phyloP scores from a whole-genome alignment of 179 eudicot genomes.

The Patellifolia procumbens region DNA sequence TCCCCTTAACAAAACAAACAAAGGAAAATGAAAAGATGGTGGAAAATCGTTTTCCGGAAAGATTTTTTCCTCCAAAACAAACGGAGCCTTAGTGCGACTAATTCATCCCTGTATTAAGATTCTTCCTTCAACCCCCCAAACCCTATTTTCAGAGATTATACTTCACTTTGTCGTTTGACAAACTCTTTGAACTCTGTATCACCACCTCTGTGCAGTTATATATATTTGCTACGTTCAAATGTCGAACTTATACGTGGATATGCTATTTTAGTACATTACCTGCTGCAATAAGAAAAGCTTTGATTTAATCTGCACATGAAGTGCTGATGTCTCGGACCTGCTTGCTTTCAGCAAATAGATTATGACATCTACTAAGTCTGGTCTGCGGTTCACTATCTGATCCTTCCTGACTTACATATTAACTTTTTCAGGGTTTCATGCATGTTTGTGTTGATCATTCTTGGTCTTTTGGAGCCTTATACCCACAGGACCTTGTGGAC shows the following conservation, averaged over 20 bases:
- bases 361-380: not conserved
- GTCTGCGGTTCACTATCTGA: constrained; percentile 3
- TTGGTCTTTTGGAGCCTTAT: constrained; percentile 61
- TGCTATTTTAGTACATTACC: not conserved
- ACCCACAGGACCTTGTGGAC: constrained; percentile 58
- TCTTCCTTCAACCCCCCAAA: not conserved
- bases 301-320: not conserved
- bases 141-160: no score
- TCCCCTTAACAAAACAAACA: no score
- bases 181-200: not conserved
- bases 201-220: not conserved
- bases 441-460: constrained; percentile 53
- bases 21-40: no score
- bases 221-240: not conserved
- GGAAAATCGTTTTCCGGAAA: no score
- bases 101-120: not conserved
- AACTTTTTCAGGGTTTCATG: constrained; percentile 49
- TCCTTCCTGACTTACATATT: not conserved
- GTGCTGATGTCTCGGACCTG: not conserved
- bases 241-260: not conserved
- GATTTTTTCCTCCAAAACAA: no score
- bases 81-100: not conserved
- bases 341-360: not conserved
- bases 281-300: not conserved
- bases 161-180: not conserved